Evolutionary conservation across 139 green algal species (phyloP).

Genomic region (Cymbomonas tetramitiformis): DNA sequence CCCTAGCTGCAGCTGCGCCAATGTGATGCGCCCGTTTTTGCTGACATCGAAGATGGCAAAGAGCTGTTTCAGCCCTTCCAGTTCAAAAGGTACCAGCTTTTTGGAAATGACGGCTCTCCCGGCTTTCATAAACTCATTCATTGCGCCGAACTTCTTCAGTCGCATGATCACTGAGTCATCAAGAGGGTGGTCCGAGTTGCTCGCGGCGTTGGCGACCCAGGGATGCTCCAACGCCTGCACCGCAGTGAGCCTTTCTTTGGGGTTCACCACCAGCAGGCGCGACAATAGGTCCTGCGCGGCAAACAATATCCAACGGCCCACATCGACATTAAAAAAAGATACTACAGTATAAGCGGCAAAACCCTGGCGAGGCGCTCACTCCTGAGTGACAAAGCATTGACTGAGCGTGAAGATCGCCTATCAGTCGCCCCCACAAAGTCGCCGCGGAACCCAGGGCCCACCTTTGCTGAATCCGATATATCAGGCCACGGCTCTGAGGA

Average conservation of each 20-base stretch:
- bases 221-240: slow-evolving; percentile 60
- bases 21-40: slow-evolving; percentile 36
- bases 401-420: no score
- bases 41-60: slow-evolving; percentile 45
- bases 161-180: slow-evolving; percentile 66
- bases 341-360: no score
- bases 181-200: slow-evolving; percentile 49
- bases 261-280: slow-evolving; percentile 53
- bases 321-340: no score
- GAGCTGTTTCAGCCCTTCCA: slow-evolving; percentile 40
- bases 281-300: slow-evolving; percentile 37
- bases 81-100: slow-evolving; percentile 33
- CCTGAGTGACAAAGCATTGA: no score
- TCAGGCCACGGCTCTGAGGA: slow-evolving; percentile 43
- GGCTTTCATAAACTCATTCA: slow-evolving; percentile 93
- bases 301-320: no score
- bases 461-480: background rate
- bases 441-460: no score
- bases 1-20: slow-evolving; percentile 37
- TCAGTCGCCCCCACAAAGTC: no score
- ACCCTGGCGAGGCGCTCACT: no score
- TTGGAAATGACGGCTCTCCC: slow-evolving; percentile 63
- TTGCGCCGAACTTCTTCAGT: slow-evolving; percentile 72
- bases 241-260: slow-evolving; percentile 57
- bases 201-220: slow-evolving; percentile 74